A percentile compares a stretch with the other conserved stretches of the same genome.
Conservation (phyloP, 371 early-diverging fungal species). For the Lichtheimia hyalospora region DNA sequence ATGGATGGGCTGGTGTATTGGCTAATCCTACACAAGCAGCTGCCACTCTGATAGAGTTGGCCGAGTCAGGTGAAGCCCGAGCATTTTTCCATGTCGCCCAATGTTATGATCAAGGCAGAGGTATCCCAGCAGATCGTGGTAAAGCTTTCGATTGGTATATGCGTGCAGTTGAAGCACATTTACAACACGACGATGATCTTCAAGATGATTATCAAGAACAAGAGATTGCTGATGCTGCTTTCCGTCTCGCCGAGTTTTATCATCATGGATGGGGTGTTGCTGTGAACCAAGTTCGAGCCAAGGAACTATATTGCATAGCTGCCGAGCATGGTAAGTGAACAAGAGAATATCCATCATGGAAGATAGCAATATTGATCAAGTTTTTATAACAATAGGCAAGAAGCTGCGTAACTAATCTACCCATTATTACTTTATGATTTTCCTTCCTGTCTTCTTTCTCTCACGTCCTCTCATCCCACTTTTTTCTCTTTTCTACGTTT, state of each 20-base stretch:
- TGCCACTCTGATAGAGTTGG: slow-evolving; percentile 22
- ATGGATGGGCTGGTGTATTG: slow-evolving; percentile 14
- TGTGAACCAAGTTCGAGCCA: not conserved
- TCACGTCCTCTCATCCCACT: too few relatives aligned
- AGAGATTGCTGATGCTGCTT: slow-evolving; percentile 30
- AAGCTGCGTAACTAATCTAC: too few relatives aligned
- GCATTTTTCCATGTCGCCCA: slow-evolving; percentile 42
- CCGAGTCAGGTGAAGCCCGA: slow-evolving; percentile 28
- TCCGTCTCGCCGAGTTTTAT: slow-evolving; percentile 40
- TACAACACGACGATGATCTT: not conserved
- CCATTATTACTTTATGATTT: too few relatives aligned
- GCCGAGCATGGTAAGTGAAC: slow-evolving; percentile 5
- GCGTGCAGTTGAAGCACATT: slow-evolving; percentile 14
- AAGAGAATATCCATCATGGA: too few relatives aligned
- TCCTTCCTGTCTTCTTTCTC: too few relatives aligned
- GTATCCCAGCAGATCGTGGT: slow-evolving; percentile 58
- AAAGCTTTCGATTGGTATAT: slow-evolving; percentile 82
- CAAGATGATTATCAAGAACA: slow-evolving; percentile 6
- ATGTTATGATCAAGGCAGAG: slow-evolving; percentile 87
- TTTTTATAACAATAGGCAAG: too few relatives aligned
- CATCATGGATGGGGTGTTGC: slow-evolving; percentile 18
- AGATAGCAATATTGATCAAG: too few relatives aligned
- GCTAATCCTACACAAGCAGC: slow-evolving; percentile 26
- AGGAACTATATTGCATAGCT: slow-evolving; percentile 7
- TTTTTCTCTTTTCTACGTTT: too few relatives aligned